Evolutionary conservation across 768 basidiomycete genomes (phyloP).

Genomic region (Lactarius evosmus): DNA sequence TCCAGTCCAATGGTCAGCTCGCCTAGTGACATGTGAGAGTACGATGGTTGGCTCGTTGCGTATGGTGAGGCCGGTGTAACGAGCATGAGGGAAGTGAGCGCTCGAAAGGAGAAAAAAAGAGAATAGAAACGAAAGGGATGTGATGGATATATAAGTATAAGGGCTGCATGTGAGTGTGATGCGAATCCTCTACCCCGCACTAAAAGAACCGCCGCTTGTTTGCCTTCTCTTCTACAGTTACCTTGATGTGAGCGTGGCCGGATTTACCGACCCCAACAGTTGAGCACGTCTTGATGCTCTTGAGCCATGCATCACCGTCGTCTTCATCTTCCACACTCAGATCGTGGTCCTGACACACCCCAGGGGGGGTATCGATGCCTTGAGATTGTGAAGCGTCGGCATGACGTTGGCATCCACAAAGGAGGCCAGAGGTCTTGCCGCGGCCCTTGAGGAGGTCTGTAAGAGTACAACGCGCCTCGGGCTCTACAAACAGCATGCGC

Average conservation of each 20-base stretch:
- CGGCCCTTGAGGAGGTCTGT: slow-evolving; percentile 84
- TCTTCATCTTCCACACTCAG: slow-evolving; percentile 65
- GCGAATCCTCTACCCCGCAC: slow-evolving; percentile 8
- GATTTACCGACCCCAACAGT: slow-evolving; percentile 38
- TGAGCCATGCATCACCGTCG: slow-evolving; percentile 87
- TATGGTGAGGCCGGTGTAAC: not conserved
- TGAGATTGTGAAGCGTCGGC: slow-evolving; percentile 32
- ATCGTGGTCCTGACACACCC: slow-evolving; percentile 58
- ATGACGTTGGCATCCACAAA: slow-evolving; percentile 66
- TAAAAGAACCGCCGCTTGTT: slow-evolving; percentile 75
- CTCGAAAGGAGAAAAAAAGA: not conserved
- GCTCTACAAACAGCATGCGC: slow-evolving; percentile 92
- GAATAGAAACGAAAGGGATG: not conserved
- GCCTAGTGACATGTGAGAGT: slow-evolving; percentile 11
- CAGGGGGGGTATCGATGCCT: slow-evolving; percentile 44
- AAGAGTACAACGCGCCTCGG: slow-evolving; percentile 84
- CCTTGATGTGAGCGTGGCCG: slow-evolving; percentile 70
- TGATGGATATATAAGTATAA: slow-evolving; percentile 20
- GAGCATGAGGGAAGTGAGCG: slow-evolving; percentile 6
- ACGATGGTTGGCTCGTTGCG: not conserved
- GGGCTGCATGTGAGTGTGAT: slow-evolving; percentile 4
- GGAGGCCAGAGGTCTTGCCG: slow-evolving; percentile 68
- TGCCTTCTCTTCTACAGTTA: slow-evolving; percentile 68
- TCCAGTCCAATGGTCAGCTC: slow-evolving; percentile 4
- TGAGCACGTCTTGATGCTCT: slow-evolving; percentile 67